A percentile compares a stretch with the other conserved stretches of the same genome.
phyloP scores from a whole-genome alignment of 768 basidiomycete species.

The Amanita exitialis region DNA sequence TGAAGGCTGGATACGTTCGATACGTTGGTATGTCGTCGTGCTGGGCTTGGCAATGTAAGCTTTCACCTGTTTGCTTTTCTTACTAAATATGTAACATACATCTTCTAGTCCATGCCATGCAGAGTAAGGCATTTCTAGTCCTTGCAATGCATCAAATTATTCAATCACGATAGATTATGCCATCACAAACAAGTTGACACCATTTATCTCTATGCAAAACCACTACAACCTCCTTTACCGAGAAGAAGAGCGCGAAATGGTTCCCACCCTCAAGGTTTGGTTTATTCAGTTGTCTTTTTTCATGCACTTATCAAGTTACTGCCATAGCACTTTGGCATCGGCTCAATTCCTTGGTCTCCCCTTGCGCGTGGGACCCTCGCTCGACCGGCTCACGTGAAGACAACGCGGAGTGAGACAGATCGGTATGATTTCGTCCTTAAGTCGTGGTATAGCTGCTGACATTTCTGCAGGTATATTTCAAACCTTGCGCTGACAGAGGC shows the following conservation, averaged over 20 bases:
- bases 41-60: too few relatives aligned
- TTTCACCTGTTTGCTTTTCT: too few relatives aligned
- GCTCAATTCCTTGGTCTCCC: conserved; percentile 51
- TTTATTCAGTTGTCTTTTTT: background rate
- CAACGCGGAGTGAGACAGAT: background rate
- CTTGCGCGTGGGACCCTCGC: conserved; percentile 42
- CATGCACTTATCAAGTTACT: background rate
- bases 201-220: conserved; percentile 20
- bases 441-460: background rate
- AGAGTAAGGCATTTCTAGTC: background rate
- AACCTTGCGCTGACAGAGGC: background rate
- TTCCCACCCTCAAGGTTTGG: conserved; percentile 7
- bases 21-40: too few relatives aligned
- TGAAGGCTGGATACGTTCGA: conserved; percentile 9
- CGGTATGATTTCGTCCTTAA: background rate
- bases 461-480: background rate
- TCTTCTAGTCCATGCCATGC: conserved; percentile 2
- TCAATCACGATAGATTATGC: conserved; percentile 41
- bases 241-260: conserved; percentile 36
- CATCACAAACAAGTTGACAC: conserved; percentile 42
- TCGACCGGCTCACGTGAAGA: conserved; percentile 27
- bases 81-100: background rate
- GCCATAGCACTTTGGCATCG: conserved; percentile 39
- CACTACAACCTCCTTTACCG: conserved; percentile 52
- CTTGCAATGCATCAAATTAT: background rate